Evolutionary conservation across 805 yeast species (phyloP), one percentile per base, ranked within the genome.

Genomic region (Lipomyces spencermartinsiae): DNA sequence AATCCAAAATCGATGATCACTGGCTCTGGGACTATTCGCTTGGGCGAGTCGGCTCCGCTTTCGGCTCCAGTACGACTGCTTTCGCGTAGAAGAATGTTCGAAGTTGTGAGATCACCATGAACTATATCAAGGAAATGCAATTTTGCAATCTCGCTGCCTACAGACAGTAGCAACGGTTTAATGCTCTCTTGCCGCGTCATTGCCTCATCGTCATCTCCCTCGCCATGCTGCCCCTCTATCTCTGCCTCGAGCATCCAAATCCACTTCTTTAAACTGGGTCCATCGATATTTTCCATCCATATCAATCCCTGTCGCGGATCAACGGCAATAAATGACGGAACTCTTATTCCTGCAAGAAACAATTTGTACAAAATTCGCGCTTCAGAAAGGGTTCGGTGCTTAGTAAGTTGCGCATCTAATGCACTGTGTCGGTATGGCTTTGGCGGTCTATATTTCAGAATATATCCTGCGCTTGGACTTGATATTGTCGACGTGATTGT

Each of bases 81-180:
- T 60, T 78, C 76, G 22, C 79, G 80, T 16, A 93, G 75, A 58
- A 95, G 84, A 33, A 93, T 86, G 74, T 95, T 95, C 0, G 98
- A 93, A 29, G 94, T 87, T 0, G 99, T 95, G 73, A 95, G 81
- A 77, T 95, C 99, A 0, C 99, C 99, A 78, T 95, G 99, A 33
- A 92, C 87, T 76, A 91, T 86, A 71, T 92, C 97, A 70, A 86
- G 83, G 71, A 83, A 75, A 78, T 95, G 99, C 73, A 95, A 78
- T 55, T 83, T 78, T 0, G 90, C 97, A 56, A 93, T 84, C 66
- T 86, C 84, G 57, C 78, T 71, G 0, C 98, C 97, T 0, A 92
- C 93, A 16, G 76, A 75, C 2, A 69, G 70, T 71, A 91, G 76
- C 2, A 87, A 81, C 0, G 71, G 69, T 67, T 83, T 75, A 0